These are phyloP conservation scores for Amphichorda felina DNA, from an alignment of 2,329 filamentous ascomycete genomes.

Conservation along the genomic window DNA sequence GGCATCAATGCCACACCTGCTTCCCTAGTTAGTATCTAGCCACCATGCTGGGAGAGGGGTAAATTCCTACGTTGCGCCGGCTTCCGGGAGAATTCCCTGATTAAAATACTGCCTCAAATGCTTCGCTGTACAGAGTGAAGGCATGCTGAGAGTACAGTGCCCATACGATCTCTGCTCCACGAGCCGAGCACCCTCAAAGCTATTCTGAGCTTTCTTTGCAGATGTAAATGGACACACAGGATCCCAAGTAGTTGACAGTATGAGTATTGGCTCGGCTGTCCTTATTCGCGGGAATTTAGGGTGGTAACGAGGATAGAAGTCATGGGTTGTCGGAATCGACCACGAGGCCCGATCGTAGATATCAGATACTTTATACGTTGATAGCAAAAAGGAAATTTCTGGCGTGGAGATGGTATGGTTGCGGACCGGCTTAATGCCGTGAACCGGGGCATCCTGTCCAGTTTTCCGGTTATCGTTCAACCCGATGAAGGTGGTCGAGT, in stretches of 20 bases:
- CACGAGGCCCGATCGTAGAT: conserved; percentile 6
- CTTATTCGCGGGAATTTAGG: conserved; percentile 13
- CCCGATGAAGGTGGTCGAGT: neutral
- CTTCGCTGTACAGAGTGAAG: conserved; percentile 22
- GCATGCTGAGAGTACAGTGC: conserved; percentile 24
- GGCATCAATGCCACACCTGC: neutral
- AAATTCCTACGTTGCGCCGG: neutral
- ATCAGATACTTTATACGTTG: neutral
- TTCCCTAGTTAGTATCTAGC: neutral
- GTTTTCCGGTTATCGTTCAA: neutral
- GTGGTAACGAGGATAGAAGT: conserved; percentile 9
- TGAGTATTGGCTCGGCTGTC: conserved; percentile 16
- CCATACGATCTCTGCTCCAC: conserved; percentile 30
- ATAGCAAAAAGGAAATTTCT: neutral
- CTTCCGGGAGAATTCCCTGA: conserved; percentile 22
- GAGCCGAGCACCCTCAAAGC: conserved; percentile 23
- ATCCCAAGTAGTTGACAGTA: conserved; percentile 18
- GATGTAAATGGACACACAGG: conserved; percentile 39
- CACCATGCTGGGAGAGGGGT: neutral
- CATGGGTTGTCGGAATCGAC: conserved; percentile 15
- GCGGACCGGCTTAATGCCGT: neutral
- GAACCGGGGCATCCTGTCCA: neutral
- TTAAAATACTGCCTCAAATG: conserved; percentile 23
- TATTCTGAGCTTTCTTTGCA: conserved; percentile 19
- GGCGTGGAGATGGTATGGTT: neutral